Conservation (phyloP, 805 yeast species). For the Candida koratica region DNA sequence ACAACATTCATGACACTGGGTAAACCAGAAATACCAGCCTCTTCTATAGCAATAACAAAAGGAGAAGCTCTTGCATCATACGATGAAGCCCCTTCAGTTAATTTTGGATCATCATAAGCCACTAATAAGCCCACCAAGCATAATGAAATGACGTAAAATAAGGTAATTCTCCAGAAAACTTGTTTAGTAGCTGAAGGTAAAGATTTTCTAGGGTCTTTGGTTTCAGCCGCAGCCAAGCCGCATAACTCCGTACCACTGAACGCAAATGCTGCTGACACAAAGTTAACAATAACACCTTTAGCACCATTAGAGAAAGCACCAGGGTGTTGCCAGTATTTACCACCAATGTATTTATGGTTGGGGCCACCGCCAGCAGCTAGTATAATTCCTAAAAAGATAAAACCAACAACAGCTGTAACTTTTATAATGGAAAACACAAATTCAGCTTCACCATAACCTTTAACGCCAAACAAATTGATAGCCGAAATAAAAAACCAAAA, state of each 20-base stretch:
- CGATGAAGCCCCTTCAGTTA: constrained; percentile 40
- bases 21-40: constrained; percentile 35
- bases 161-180: constrained; percentile 40
- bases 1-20: constrained; percentile 40
- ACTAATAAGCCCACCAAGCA: constrained; percentile 50
- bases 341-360: constrained; percentile 45
- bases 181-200: constrained; percentile 41
- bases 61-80: constrained; percentile 69
- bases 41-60: constrained; percentile 59
- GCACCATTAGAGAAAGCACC: constrained; percentile 52
- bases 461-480: constrained; percentile 50
- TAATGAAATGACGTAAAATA: constrained; percentile 44
- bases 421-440: constrained; percentile 64
- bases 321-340: constrained; percentile 48
- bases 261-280: constrained; percentile 41
- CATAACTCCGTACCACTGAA: constrained; percentile 38
- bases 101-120: constrained; percentile 38
- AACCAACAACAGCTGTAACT: constrained; percentile 57
- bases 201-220: constrained; percentile 34
- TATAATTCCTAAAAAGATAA: constrained; percentile 47
- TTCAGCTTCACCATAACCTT: constrained; percentile 60
- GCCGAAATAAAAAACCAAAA: constrained; percentile 45
- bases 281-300: constrained; percentile 38
- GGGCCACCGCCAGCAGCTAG: constrained; percentile 48
- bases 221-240: constrained; percentile 42